A percentile compares a stretch with the other conserved stretches of the same genome.
These are phyloP conservation scores for Cryoendolithus antarcticus DNA, from an alignment of 2,329 filamentous ascomycete genomes.

Conservation along the genomic window DNA sequence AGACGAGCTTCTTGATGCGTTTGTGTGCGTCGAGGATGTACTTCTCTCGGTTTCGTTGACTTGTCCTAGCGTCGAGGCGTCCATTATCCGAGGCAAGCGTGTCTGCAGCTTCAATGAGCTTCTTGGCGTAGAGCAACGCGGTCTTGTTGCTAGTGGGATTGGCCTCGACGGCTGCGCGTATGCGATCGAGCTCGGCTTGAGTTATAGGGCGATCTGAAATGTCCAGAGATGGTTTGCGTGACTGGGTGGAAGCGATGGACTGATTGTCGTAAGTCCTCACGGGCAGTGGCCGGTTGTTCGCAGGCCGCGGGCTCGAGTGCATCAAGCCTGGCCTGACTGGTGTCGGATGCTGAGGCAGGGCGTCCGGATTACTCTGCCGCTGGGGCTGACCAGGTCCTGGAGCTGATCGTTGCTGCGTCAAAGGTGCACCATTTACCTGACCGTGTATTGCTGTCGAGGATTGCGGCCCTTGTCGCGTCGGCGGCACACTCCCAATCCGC, in stretches of 20 bases:
- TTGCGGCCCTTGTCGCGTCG: slow-evolving; percentile 1
- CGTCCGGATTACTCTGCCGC: slow-evolving; percentile 37
- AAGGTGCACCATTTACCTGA: slow-evolving; percentile 12
- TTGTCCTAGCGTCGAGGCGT: slow-evolving; percentile 53
- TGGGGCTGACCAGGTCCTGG: slow-evolving; percentile 7
- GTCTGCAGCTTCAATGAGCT: slow-evolving; percentile 71
- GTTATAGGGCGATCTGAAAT: slow-evolving; percentile 49
- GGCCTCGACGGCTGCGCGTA: slow-evolving; percentile 56
- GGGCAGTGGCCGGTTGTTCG: slow-evolving; percentile 36
- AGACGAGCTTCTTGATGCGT: slow-evolving; percentile 75
- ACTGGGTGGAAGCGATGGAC: slow-evolving; percentile 5
- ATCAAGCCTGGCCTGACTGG: slow-evolving; percentile 43
- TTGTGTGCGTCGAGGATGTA: slow-evolving; percentile 82
- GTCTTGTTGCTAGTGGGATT: slow-evolving; percentile 61
- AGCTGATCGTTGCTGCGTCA: slow-evolving; percentile 15
- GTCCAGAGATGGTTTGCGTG: slow-evolving; percentile 13
- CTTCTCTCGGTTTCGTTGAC: slow-evolving; percentile 58
- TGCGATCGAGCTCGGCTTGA: slow-evolving; percentile 59
- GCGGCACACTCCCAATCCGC: slow-evolving; percentile 3
- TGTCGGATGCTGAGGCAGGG: slow-evolving; percentile 42
- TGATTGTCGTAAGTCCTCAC: slow-evolving; percentile 40
- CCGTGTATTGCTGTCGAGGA: slow-evolving; percentile 9
- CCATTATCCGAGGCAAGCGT: slow-evolving; percentile 66
- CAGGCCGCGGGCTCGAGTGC: slow-evolving; percentile 19
- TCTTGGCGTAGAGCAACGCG: slow-evolving; percentile 65